Conservation (phyloP, 2,329 filamentous ascomycete genomes). For the Chrysoporthe puriensis region DNA sequence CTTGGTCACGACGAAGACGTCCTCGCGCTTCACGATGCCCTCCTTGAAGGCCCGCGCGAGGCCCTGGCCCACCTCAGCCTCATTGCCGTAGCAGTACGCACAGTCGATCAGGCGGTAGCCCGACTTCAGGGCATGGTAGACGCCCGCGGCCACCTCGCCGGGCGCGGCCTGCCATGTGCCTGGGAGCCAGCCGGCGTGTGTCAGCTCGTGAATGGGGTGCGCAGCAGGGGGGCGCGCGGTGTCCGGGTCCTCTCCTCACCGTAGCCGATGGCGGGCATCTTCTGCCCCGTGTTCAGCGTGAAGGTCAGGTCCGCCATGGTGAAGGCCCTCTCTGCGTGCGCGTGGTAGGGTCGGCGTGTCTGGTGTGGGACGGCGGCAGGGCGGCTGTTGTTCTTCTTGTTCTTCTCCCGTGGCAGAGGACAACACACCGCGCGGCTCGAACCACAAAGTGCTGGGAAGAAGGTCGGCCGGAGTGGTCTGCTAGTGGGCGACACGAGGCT, state of each 20-base stretch:
- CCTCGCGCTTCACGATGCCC: slow-evolving; percentile 72
- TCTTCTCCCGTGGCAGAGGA: background rate
- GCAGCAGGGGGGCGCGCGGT: background rate
- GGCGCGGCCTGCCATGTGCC: slow-evolving; percentile 68
- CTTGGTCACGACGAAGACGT: slow-evolving; percentile 85
- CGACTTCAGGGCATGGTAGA: slow-evolving; percentile 59
- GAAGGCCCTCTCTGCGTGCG: slow-evolving; percentile 10
- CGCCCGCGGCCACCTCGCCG: slow-evolving; percentile 61
- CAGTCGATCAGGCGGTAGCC: slow-evolving; percentile 69
- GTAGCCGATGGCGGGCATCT: slow-evolving; percentile 67
- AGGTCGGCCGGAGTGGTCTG: too few species aligned
- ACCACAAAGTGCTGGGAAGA: background rate
- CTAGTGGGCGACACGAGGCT: background rate
- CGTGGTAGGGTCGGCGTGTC: background rate
- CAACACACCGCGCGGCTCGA: too few species aligned
- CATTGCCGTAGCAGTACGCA: slow-evolving; percentile 79
- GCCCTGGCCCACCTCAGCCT: slow-evolving; percentile 80
- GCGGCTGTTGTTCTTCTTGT: background rate
- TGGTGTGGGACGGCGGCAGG: background rate
- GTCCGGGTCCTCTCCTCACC: slow-evolving; percentile 46
- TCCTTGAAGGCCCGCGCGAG: slow-evolving; percentile 72
- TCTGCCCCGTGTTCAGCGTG: slow-evolving; percentile 66
- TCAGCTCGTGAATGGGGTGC: background rate
- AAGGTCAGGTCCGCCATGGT: slow-evolving; percentile 60
- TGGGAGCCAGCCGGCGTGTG: slow-evolving; percentile 34